Percentiles rank a stretch among this genome's conserved stretches.
Conservation (phyloP, 176 grass and related monocot species). For the Cymbopogon citratus region DNA sequence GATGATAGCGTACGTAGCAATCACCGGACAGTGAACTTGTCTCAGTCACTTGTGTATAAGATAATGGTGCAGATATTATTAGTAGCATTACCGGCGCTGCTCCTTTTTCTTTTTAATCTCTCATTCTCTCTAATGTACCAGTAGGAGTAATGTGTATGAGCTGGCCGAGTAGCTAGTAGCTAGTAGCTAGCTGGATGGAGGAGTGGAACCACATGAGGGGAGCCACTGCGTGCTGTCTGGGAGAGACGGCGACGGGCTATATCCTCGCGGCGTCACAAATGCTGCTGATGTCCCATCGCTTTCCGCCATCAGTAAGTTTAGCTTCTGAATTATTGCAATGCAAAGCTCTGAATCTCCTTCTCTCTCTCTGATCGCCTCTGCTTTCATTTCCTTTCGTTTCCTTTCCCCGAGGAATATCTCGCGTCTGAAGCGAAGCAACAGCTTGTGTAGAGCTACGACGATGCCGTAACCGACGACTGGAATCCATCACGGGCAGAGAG, state of each 20-base stretch:
- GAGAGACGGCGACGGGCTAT: background rate
- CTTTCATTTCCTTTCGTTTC: no score
- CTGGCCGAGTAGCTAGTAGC: background rate
- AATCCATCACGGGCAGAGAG: background rate
- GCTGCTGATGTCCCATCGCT: constrained; percentile 11
- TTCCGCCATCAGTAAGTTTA: background rate
- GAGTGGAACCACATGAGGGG: background rate
- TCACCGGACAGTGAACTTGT: background rate
- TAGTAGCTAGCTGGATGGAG: background rate
- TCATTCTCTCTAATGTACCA: background rate
- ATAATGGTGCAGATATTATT: constrained; percentile 28
- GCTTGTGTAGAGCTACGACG: background rate
- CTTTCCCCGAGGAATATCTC: background rate
- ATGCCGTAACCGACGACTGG: no score
- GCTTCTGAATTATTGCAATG: background rate
- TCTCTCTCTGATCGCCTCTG: background rate
- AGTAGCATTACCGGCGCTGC: background rate
- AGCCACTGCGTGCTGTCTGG: background rate
- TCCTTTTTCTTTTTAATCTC: background rate
- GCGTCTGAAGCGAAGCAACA: background rate
- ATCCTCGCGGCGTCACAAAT: background rate
- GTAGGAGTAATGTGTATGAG: constrained; percentile 17
- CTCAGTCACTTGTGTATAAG: constrained; percentile 23
- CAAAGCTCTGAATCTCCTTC: background rate
- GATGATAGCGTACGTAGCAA: background rate